Conservation (phyloP, 148 eudicot species). For the Gaultheria prostrata region DNA sequence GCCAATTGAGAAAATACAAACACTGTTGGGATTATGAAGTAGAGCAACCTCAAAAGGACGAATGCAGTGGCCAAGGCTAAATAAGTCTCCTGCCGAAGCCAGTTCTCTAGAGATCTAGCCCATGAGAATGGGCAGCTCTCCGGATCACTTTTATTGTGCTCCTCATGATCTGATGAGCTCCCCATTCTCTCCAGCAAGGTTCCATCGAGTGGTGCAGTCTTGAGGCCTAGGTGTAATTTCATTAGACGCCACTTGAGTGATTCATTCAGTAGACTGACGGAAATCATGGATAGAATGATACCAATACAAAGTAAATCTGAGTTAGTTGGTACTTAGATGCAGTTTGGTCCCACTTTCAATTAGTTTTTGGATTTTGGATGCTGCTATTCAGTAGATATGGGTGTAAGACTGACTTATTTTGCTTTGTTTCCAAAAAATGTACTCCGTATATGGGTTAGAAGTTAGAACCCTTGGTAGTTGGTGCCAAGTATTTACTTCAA, state of each 20-base stretch:
- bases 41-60: constrained; percentile 60
- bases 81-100: constrained; percentile 75
- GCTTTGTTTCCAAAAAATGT: background rate
- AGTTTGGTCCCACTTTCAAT: background rate
- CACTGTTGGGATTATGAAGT: constrained; percentile 45
- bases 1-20: constrained; percentile 35
- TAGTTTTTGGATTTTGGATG: background rate
- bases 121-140: constrained; percentile 90
- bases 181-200: constrained; percentile 38
- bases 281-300: background rate
- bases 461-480: background rate
- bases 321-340: background rate
- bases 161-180: constrained; percentile 34
- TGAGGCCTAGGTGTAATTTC: constrained; percentile 41
- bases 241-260: background rate
- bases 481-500: too few relatives aligned
- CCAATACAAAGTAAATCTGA: background rate
- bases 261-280: background rate
- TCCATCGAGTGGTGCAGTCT: constrained; percentile 37
- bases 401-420: background rate
- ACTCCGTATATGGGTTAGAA: background rate
- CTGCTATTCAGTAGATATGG: background rate
- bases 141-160: constrained; percentile 22
- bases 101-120: constrained; percentile 82
- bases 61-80: constrained; percentile 73